Evolutionary conservation across 2,329 filamentous ascomycete species (phyloP).

Genomic region (Claviceps pusilla): DNA sequence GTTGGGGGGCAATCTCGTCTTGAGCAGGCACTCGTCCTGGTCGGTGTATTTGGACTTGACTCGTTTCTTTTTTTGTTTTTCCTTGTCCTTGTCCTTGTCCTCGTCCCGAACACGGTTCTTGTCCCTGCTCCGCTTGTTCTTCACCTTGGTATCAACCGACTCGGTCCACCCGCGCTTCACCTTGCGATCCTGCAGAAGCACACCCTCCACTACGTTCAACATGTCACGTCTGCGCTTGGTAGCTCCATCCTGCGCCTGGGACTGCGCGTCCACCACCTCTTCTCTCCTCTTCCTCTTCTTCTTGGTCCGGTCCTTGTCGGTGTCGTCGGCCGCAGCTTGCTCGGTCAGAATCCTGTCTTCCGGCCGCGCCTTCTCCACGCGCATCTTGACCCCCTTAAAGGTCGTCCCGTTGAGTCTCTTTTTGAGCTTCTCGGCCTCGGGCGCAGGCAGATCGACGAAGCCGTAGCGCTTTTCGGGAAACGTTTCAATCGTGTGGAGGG

Average conservation of each 20-base stretch:
- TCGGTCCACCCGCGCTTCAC: conserved; percentile 87
- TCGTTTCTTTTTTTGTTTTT: conserved; percentile 40
- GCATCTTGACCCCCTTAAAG: conserved; percentile 71
- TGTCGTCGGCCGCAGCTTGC: not conserved
- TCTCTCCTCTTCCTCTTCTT: conserved; percentile 13
- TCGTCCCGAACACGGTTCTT: conserved; percentile 32
- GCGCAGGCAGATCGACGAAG: conserved; percentile 66
- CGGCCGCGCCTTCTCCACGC: conserved; percentile 59
- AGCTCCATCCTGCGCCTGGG: conserved; percentile 9
- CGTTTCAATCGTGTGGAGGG: conserved; percentile 73
- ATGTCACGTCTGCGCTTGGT: conserved; percentile 36
- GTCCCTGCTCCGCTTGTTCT: conserved; percentile 33
- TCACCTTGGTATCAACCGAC: conserved; percentile 33
- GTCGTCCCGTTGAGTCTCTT: conserved; percentile 81
- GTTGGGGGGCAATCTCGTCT: conserved; percentile 51
- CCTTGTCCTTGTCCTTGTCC: conserved; percentile 26
- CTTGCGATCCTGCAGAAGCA: conserved; percentile 59
- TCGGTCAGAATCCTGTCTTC: not conserved
- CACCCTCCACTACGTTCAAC: conserved; percentile 42
- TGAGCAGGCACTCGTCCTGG: conserved; percentile 69
- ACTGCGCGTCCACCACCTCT: not conserved
- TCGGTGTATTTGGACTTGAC: conserved; percentile 68
- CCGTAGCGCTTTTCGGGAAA: conserved; percentile 87
- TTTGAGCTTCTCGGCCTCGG: conserved; percentile 79
- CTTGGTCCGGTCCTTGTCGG: conserved; percentile 7